Conservation (phyloP, 2,329 filamentous ascomycete genomes). For the Calycina herbarum region DNA sequence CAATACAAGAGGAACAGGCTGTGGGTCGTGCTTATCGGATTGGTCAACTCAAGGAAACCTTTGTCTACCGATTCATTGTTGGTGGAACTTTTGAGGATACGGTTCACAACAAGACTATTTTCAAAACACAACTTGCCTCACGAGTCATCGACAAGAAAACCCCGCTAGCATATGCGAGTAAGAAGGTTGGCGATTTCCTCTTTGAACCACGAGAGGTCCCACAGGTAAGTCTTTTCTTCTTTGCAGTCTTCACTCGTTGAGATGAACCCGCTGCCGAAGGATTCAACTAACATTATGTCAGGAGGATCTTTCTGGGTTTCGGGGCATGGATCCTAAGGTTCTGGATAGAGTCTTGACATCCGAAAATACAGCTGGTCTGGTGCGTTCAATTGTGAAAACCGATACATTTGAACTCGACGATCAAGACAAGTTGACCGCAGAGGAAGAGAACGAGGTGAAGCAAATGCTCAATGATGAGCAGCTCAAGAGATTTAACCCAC, state of each 20-base stretch:
- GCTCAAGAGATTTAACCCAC: conserved; percentile 31
- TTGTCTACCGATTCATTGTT: conserved; percentile 77
- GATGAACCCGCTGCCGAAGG: not conserved
- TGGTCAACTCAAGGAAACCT: conserved; percentile 77
- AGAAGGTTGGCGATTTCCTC: conserved; percentile 56
- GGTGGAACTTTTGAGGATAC: conserved; percentile 79
- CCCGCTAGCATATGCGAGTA: conserved; percentile 64
- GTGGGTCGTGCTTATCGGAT: conserved; percentile 84
- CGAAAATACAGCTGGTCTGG: conserved; percentile 45
- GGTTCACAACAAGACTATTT: conserved; percentile 72
- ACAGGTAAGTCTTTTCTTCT: not conserved
- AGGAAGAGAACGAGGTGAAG: conserved; percentile 59
- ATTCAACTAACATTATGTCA: conserved; percentile 34
- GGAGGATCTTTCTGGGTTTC: conserved; percentile 51
- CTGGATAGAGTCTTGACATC: conserved; percentile 62
- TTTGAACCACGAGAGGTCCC: conserved; percentile 53
- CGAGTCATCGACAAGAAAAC: conserved; percentile 85
- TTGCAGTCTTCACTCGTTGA: not conserved
- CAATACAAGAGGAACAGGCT: conserved; percentile 80
- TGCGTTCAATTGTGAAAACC: conserved; percentile 62
- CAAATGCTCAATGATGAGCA: conserved; percentile 41
- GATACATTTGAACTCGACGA: conserved; percentile 75
- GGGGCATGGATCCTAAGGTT: conserved; percentile 59
- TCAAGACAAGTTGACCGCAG: conserved; percentile 58
- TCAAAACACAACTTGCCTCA: conserved; percentile 78